A percentile compares a stretch with the other conserved stretches of the same genome.
These are phyloP conservation scores for Aspergillus nomiae DNA, from an alignment of 2,329 filamentous ascomycete genomes.

Conservation along the genomic window DNA sequence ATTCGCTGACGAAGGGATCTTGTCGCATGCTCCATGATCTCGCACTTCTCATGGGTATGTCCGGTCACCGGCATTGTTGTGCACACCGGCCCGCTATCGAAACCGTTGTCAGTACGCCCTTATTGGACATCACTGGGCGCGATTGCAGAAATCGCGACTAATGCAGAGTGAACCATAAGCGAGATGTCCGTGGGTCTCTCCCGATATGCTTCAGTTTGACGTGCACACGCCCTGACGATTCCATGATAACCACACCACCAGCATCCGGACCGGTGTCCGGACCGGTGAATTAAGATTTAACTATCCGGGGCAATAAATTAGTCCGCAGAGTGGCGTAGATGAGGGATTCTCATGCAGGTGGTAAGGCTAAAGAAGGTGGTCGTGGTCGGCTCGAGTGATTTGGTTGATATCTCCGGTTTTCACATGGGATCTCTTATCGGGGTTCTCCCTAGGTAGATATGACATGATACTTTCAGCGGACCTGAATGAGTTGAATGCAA, in stretches of 20 bases:
- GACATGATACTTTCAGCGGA: no score
- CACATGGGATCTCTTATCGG: neutral
- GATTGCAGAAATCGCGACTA: neutral
- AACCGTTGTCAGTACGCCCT: neutral
- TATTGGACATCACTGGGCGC: neutral
- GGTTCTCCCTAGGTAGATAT: no score
- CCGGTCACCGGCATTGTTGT: neutral
- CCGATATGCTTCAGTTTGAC: neutral
- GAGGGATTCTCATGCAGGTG: neutral
- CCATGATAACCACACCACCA: neutral
- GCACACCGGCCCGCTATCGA: neutral
- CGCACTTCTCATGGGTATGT: neutral
- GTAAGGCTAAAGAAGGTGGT: neutral
- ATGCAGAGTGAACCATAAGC: neutral
- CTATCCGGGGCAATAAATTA: neutral
- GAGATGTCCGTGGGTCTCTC: neutral
- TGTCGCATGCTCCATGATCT: neutral
- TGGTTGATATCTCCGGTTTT: neutral
- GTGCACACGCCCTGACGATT: neutral
- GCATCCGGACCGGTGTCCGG: conserved; percentile 16
- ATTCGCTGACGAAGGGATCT: neutral
- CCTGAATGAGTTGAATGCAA: neutral
- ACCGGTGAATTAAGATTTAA: conserved; percentile 9
- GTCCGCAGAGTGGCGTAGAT: neutral
- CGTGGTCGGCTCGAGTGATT: neutral